These are phyloP conservation scores for Phanerodontia chrysosporium DNA, from an alignment of 768 basidiomycete genomes.

Conservation along the genomic window DNA sequence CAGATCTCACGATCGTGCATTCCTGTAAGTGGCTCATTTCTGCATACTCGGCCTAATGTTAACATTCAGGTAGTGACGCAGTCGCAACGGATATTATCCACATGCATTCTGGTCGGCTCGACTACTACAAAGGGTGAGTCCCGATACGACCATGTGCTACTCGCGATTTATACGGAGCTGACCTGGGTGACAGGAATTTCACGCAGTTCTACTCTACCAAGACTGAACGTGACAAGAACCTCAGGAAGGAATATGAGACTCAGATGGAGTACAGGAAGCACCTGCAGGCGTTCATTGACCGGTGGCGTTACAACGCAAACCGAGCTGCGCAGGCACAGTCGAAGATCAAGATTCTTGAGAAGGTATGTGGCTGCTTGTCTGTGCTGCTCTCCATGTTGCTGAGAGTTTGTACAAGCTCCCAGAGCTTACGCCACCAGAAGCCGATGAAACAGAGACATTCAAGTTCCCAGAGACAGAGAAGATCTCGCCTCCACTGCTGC, in stretches of 20 bases:
- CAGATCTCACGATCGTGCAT: constrained; percentile 96
- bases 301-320: constrained; percentile 98
- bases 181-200: constrained; percentile 87
- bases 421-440: constrained; percentile 88
- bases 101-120: constrained; percentile 86
- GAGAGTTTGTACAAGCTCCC: constrained; percentile 56
- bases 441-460: constrained; percentile 91
- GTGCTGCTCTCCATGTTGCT: background rate
- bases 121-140: constrained; percentile 94
- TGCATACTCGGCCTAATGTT: background rate
- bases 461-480: constrained; percentile 98
- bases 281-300: constrained; percentile 95
- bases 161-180: no score
- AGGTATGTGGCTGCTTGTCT: constrained; percentile 41
- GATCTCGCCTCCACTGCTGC: constrained; percentile 92
- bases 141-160: background rate
- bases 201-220: constrained; percentile 99
- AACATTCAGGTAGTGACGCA: constrained; percentile 59
- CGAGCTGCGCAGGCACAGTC: constrained; percentile 52
- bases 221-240: constrained; percentile 86
- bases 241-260: constrained; percentile 92
- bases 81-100: constrained; percentile 99
- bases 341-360: constrained; percentile 70
- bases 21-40: constrained; percentile 52
- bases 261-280: constrained; percentile 95